Evolutionary conservation across 192 early-diverging fungal genomes (phyloP).

Genomic region (Coemansia sp.): DNA sequence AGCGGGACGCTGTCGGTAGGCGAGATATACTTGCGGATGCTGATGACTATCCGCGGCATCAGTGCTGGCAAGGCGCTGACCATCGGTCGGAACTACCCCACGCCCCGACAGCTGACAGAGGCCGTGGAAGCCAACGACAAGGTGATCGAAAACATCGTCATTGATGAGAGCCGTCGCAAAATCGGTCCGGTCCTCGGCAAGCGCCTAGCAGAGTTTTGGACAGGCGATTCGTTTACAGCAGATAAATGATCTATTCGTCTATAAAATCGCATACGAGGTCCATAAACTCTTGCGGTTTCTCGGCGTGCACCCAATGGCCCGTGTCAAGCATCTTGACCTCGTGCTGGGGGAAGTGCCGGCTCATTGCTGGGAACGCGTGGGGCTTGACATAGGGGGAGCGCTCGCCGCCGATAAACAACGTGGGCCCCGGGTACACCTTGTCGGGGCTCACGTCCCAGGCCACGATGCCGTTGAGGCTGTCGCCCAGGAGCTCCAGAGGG

Average conservation of each 20-base stretch:
- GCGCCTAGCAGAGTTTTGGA: constrained; percentile 63
- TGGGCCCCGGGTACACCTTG: constrained; percentile 57
- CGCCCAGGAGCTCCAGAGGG: constrained; percentile 67
- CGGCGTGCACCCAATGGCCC: constrained; percentile 91
- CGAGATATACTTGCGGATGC: constrained; percentile 80
- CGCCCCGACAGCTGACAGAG: constrained; percentile 56
- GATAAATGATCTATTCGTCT: neutral
- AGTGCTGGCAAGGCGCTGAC: constrained; percentile 80
- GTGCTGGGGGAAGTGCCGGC: constrained; percentile 68
- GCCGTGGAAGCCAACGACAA: constrained; percentile 36
- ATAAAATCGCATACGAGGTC: constrained; percentile 57
- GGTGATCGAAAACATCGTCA: constrained; percentile 54
- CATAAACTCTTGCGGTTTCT: constrained; percentile 68
- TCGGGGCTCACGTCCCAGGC: constrained; percentile 45
- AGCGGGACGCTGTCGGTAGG: constrained; percentile 63
- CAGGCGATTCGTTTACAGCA: constrained; percentile 31
- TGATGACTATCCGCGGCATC: constrained; percentile 82
- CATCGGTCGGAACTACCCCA: constrained; percentile 68
- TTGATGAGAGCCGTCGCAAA: constrained; percentile 54
- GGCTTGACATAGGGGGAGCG: constrained; percentile 67
- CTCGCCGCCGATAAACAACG: constrained; percentile 81
- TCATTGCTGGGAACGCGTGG: constrained; percentile 56
- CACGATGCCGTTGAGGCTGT: constrained; percentile 56
- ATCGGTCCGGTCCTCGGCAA: constrained; percentile 56
- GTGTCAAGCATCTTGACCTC: constrained; percentile 68